Base-by-base conservation (phyloP, 2,329 filamentous ascomycete genomes). In the Botrytis medusae region DNA sequence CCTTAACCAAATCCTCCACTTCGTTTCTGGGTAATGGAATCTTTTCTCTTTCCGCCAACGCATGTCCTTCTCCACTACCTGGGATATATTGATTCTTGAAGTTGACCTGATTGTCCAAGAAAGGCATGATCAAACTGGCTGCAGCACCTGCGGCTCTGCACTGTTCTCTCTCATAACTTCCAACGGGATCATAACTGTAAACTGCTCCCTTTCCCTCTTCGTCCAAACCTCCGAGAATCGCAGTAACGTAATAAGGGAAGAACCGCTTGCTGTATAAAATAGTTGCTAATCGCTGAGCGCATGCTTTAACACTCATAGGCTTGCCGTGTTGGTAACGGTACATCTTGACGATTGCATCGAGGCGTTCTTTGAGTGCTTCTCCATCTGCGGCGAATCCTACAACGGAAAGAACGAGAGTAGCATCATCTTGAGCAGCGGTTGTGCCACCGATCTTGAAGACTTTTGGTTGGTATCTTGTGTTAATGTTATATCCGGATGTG, bases 91-190 rank as follows among this genome's bases (percentile, higher is more conserved):
- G 95, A 83, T 99, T 99, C 89, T 98, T 99, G 87, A 95, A 95
- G 86, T 98, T 98, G 86, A 99, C 96, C 85, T 99, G 97, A 83
- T 99, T 99, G 84, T 99, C 96, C 81, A 99, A 85, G 87, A 99
- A 99, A 1, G 96, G 96, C 93, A 98, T 99, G 84, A 99, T 99
- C 83, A 99, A 85, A 80, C 93, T 96, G 71, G 94, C 92, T 32
- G 95, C 95, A 22, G 96, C 95, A 79, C 96, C 96, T 60, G 93
- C 96, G 51, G 96, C 95, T 77, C 95, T 91, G 85, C 95, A 98
- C 85, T 97, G 93, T 85, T 99, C 96, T 77, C 96, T 88, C 87
- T 99, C 96, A 85, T 98, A 99, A 82, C 93, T 97, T 78, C 96
- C 96, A 60, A 99, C 96, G 1, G 96, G 96, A 82, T 99, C 96